A percentile compares a stretch with the other conserved stretches of the same genome.
Conservation (phyloP, 2,329 filamentous ascomycete genomes). For the Rutstroemia sp. region DNA sequence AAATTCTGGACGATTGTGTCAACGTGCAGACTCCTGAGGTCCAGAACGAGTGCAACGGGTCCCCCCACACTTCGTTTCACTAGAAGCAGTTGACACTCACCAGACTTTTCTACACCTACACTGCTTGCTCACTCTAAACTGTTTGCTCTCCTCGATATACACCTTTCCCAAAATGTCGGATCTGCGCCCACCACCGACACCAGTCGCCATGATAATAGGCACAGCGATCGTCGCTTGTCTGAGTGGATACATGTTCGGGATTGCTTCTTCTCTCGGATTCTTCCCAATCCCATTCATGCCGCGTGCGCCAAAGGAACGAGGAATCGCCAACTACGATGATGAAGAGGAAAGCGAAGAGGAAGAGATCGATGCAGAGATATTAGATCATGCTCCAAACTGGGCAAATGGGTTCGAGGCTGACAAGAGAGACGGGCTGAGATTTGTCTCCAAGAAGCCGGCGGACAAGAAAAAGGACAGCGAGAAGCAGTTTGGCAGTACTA, state of each 20-base stretch:
- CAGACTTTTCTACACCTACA: no score
- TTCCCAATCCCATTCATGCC: conserved; percentile 47
- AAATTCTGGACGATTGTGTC: no score
- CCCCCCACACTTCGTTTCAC: no score
- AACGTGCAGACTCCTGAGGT: no score
- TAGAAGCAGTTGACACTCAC: background rate
- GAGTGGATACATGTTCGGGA: conserved; percentile 73
- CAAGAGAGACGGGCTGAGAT: conserved; percentile 46
- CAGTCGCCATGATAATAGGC: conserved; percentile 54
- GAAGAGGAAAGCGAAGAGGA: conserved; percentile 63
- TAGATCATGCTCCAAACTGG: conserved; percentile 65
- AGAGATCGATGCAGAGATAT: conserved; percentile 49
- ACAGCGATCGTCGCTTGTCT: conserved; percentile 69
- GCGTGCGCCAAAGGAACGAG: conserved; percentile 31
- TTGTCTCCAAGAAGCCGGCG: conserved; percentile 24
- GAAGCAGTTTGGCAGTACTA: conserved; percentile 13
- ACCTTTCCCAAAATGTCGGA: conserved; percentile 21
- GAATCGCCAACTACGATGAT: conserved; percentile 49
- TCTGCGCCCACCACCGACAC: conserved; percentile 20
- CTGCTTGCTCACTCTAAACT: background rate
- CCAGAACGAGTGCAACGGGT: no score
- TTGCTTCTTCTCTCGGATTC: conserved; percentile 64
- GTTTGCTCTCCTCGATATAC: no score
- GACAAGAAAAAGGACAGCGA: conserved; percentile 36
- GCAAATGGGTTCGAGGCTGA: conserved; percentile 54